Evolutionary conservation across 2,329 filamentous ascomycete genomes (phyloP), one percentile per base, ranked within the genome.

Genomic region (Arthrobotrys conoides): DNA sequence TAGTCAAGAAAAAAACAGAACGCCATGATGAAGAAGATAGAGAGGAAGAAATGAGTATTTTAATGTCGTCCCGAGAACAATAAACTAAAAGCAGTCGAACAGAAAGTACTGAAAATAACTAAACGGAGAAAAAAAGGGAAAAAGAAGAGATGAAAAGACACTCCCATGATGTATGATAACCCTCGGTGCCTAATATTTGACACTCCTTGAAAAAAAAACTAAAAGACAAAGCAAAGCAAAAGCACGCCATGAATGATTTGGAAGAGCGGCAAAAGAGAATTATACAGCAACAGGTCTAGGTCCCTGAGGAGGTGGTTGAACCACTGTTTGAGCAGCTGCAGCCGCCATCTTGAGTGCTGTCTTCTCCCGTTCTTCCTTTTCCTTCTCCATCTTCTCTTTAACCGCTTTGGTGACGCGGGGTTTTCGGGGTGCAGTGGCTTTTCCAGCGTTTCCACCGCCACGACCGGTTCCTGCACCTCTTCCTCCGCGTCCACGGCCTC

Each of bases 391-490:
- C 83, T 91, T 89, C 79, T 92, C 91, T 82, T 93, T 92, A 83
- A 95, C 92, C 44, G 92, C 91, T 84, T 97, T 97, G 46, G 92
- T 96, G 81, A 93, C 91, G 49, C 94, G 91, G 65, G 93, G 93
- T 84, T 96, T 96, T 81, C 94, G 88, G 20, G 91, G 89, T 0
- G 91, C 90, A 46, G 82, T 81, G 53, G 81, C 61, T 41, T 81
- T 71, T 24, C 86, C 85, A 48, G 83, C 80, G 61, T 83, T 82
- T 18, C 87, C 86, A 59, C 85, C 85, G 24, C 87, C 88, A 73
- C 87, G 84, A 10, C 84, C 82, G 82, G 83, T 59, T 36, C 89
- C 89, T 44, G 89, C 87, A 41, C 89, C 89, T 80, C 92, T 63
- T 53, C 73, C 73, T 12, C 73, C 73, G 24, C 73, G 59, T 63